Conservation (phyloP, 202 grass and related monocot genomes). For the Saccharum hybrid region DNA sequence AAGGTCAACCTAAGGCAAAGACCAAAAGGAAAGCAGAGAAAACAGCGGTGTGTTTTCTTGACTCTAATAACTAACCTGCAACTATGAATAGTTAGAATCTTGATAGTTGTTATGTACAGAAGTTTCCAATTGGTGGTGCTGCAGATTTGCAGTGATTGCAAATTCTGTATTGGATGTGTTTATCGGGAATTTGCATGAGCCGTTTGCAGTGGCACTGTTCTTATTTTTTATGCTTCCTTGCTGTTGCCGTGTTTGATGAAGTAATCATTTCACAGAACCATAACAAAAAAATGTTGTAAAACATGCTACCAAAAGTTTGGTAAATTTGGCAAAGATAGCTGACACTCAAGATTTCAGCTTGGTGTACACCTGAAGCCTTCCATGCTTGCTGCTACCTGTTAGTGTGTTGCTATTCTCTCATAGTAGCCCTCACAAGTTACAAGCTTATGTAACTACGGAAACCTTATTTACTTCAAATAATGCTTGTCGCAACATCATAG, state of each 20-base stretch:
- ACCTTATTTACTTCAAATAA: neutral
- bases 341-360: neutral
- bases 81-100: neutral
- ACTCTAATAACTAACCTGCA: constrained; percentile 11
- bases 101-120: constrained; percentile 7
- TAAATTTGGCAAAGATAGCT: neutral
- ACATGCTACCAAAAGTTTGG: neutral
- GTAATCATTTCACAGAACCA: neutral
- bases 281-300: neutral
- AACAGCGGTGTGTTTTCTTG: constrained; percentile 47
- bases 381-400: neutral
- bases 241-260: neutral
- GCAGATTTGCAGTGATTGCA: neutral
- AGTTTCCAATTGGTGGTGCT: neutral
- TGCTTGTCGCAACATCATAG: neutral
- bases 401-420: neutral
- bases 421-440: neutral
- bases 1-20: constrained; percentile 63
- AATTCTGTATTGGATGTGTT: constrained; percentile 9
- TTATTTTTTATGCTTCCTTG: neutral
- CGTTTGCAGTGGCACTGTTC: neutral
- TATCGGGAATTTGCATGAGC: neutral
- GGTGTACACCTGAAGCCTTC: neutral
- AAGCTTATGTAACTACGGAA: constrained; percentile 19
- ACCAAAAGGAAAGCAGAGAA: constrained; percentile 72